A percentile compares a stretch with the other conserved stretches of the same genome.
These are phyloP conservation scores for Leishmania martiniquensis DNA, from an alignment of 208 protist genomes.

Conservation along the genomic window DNA sequence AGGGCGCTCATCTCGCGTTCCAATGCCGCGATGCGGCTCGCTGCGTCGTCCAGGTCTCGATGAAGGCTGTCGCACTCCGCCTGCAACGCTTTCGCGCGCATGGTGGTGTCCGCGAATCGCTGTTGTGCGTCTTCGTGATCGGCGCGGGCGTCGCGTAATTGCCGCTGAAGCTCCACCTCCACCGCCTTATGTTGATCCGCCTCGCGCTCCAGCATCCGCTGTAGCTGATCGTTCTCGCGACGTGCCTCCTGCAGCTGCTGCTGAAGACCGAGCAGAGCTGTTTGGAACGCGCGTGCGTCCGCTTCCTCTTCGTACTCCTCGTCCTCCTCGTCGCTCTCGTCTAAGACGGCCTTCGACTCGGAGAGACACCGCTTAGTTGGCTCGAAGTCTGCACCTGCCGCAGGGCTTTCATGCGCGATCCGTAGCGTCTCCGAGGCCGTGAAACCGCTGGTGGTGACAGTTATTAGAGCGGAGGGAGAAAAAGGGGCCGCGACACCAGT, in stretches of 20 bases:
- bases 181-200: constrained; percentile 1
- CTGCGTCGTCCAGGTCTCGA: neutral
- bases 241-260: constrained; percentile 7
- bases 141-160: constrained; percentile 11
- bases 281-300: constrained; percentile 7
- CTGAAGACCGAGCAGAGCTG: neutral
- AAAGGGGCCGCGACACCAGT: neutral
- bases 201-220: constrained; percentile 6
- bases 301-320: neutral
- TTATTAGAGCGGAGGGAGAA: no score
- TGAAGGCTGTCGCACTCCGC: constrained; percentile 16
- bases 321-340: neutral
- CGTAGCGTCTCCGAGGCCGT: neutral
- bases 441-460: neutral
- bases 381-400: neutral
- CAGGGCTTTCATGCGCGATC: neutral
- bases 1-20: neutral
- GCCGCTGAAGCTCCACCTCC: constrained; percentile 17
- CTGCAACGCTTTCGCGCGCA: constrained; percentile 23
- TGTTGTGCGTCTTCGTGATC: constrained; percentile 11
- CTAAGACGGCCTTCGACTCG: no score
- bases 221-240: constrained; percentile 8
- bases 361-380: neutral
- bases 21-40: neutral
- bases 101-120: constrained; percentile 1